These are phyloP conservation scores for Penicillium sp. DNA, from an alignment of 2,329 filamentous ascomycete genomes.

Conservation along the genomic window DNA sequence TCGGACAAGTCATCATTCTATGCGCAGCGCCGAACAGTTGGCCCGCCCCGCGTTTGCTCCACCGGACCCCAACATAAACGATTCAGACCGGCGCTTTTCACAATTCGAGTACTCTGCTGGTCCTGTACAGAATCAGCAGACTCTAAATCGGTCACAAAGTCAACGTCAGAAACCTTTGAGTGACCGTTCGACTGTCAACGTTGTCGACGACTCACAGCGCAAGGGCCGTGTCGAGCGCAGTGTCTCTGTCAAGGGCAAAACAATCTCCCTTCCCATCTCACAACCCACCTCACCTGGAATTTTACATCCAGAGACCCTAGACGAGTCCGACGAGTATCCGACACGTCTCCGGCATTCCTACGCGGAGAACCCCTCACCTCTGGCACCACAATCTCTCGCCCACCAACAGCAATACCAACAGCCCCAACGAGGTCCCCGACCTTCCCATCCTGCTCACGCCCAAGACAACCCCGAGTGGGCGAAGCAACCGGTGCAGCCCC, in stretches of 20 bases:
- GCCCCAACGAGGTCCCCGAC: slow-evolving; percentile 9
- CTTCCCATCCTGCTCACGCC: slow-evolving; percentile 19
- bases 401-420: slow-evolving; percentile 19
- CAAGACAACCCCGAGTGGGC: slow-evolving; percentile 17
- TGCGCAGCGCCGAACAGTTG: slow-evolving; percentile 25
- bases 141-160: slow-evolving; percentile 26
- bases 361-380: slow-evolving; percentile 13
- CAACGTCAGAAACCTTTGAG: slow-evolving; percentile 23
- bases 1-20: slow-evolving; percentile 13
- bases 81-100: slow-evolving; percentile 6
- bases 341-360: slow-evolving; percentile 3
- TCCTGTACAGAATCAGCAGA: background rate
- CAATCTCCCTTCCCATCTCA: slow-evolving; percentile 20
- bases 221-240: slow-evolving; percentile 29
- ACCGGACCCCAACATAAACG: slow-evolving; percentile 16
- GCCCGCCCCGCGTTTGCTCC: slow-evolving; percentile 17
- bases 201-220: slow-evolving; percentile 27
- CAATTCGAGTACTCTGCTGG: slow-evolving; percentile 7
- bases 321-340: slow-evolving; percentile 2
- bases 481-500: slow-evolving; percentile 19
- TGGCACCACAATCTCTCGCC: slow-evolving; percentile 8
- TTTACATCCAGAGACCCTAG: slow-evolving; percentile 5
- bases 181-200: slow-evolving; percentile 22
- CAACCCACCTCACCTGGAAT: slow-evolving; percentile 23
- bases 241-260: slow-evolving; percentile 25